Evolutionary conservation across 2,329 filamentous ascomycete genomes (phyloP).

Genomic region (Aspergillus sp.): DNA sequence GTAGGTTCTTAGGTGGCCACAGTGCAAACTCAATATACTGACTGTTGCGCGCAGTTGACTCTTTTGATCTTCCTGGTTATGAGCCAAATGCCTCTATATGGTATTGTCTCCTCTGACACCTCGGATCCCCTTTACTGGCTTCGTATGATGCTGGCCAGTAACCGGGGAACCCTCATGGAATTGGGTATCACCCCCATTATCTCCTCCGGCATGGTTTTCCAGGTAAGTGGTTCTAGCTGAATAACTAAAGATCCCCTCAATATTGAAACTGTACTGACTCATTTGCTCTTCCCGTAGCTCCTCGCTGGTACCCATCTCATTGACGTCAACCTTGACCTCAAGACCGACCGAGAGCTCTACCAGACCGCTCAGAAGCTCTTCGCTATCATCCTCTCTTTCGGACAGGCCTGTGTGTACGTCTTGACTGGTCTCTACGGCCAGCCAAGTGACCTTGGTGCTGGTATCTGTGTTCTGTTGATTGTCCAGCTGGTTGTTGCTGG

Average conservation of each 20-base stretch:
- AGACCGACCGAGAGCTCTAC: conserved; percentile 99
- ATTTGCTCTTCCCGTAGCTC: conserved; percentile 53
- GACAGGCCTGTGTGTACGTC: conserved; percentile 96
- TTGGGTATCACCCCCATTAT: conserved; percentile 98
- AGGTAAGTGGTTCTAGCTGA: conserved; percentile 49
- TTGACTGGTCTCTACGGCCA: conserved; percentile 97
- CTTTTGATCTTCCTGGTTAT: conserved; percentile 99
- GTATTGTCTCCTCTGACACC: conserved; percentile 97
- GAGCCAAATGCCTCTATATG: conserved; percentile 99
- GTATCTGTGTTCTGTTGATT: conserved; percentile 97
- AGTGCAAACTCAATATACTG: conserved; percentile 17
- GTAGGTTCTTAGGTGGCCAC: conserved; percentile 39
- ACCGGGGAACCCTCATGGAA: conserved; percentile 94
- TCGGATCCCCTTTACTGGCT: conserved; percentile 99
- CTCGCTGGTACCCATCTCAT: conserved; percentile 99
- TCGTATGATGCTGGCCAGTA: conserved; percentile 99
- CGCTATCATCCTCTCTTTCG: conserved; percentile 95
- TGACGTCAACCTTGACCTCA: conserved; percentile 99
- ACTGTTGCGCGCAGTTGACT: conserved; percentile 59
- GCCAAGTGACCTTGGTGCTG: conserved; percentile 92
- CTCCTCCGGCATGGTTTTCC: conserved; percentile 99
- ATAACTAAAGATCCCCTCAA: not conserved
- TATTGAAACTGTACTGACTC: conserved; percentile 15
- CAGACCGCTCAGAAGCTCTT: conserved; percentile 99
- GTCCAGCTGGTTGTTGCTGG: conserved; percentile 97